These are phyloP conservation scores for Halophytophthora batemanensis DNA, from an alignment of 352 stramenopile species.

Conservation along the genomic window DNA sequence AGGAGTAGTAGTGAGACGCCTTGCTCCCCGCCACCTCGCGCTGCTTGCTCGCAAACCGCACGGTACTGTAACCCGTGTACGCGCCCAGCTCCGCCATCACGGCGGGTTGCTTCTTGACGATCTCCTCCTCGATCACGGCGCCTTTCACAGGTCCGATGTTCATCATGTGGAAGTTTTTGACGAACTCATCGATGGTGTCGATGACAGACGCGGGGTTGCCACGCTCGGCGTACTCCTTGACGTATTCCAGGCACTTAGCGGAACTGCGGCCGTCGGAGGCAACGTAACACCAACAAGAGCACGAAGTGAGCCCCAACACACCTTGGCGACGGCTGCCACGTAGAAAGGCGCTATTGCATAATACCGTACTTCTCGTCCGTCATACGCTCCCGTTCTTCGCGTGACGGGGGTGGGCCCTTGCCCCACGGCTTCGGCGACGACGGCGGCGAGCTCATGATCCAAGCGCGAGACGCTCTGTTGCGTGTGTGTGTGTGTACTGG, in stretches of 20 bases:
- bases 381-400: too few species aligned
- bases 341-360: too few species aligned
- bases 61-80: constrained; percentile 51
- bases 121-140: constrained; percentile 37
- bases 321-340: too few species aligned
- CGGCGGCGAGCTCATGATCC: too few species aligned
- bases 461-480: too few species aligned
- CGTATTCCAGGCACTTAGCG: constrained; percentile 35
- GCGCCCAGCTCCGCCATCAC: constrained; percentile 45
- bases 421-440: too few species aligned
- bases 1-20: constrained; percentile 45
- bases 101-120: constrained; percentile 26
- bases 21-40: constrained; percentile 24
- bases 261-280: constrained; percentile 17
- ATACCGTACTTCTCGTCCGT: too few species aligned
- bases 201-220: constrained; percentile 34
- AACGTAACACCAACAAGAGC: too few species aligned
- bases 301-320: too few species aligned
- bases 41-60: constrained; percentile 43
- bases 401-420: too few species aligned
- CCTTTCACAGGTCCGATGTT: constrained; percentile 40
- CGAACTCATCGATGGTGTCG: constrained; percentile 37
- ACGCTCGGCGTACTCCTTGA: constrained; percentile 30
- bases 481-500: too few species aligned
- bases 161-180: constrained; percentile 37